A percentile compares a stretch with the other conserved stretches of the same genome.
These are phyloP conservation scores for Dacryopinax primogenitus DNA, from an alignment of 768 basidiomycete species.

Conservation along the genomic window DNA sequence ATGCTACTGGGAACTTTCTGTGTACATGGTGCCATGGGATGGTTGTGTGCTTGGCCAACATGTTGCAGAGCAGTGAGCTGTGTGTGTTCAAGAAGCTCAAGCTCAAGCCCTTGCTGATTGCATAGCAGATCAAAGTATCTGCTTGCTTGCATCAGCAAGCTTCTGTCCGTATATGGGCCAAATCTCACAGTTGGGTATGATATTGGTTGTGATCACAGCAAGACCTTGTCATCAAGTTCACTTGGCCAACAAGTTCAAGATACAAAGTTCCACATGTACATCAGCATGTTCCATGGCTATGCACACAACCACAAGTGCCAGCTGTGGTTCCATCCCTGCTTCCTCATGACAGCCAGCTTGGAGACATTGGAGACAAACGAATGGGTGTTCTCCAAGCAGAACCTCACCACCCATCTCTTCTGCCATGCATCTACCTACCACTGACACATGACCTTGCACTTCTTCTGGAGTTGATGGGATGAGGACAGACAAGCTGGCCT, in stretches of 20 bases:
- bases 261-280: neutral
- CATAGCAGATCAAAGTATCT: neutral
- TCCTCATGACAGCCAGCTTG: neutral
- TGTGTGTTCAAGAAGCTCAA: neutral
- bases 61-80: slow-evolving; percentile 9
- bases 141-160: neutral
- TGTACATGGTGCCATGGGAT: neutral
- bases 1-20: neutral
- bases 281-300: neutral
- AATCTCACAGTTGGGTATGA: neutral
- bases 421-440: slow-evolving; percentile 18
- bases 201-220: neutral
- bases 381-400: slow-evolving; percentile 2
- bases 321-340: neutral
- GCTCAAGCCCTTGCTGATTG: neutral
- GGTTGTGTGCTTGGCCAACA: neutral
- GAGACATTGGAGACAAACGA: neutral
- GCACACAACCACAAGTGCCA: slow-evolving; percentile 8
- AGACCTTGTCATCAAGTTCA: neutral
- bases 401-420: slow-evolving; percentile 11
- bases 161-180: neutral
- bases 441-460: slow-evolving; percentile 8
- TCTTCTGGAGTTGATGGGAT: neutral
- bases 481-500: neutral
- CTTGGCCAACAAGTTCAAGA: neutral